These are phyloP conservation scores for Xylariomycetidae sp. DNA, from an alignment of 2,329 filamentous ascomycete genomes.

Conservation along the genomic window DNA sequence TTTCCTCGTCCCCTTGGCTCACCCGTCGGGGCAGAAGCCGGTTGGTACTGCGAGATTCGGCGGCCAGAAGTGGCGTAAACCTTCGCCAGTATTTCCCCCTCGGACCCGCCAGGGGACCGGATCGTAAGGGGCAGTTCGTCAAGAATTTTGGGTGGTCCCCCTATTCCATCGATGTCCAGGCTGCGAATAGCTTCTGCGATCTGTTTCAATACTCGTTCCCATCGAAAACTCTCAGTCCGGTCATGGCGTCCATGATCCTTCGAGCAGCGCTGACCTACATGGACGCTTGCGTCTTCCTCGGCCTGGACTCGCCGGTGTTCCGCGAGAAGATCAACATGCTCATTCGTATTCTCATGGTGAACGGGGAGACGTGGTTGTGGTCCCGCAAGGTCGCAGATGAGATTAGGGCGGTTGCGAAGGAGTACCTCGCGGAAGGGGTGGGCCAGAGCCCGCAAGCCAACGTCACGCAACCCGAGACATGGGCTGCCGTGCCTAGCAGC, in stretches of 20 bases:
- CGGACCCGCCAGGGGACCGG: constrained; percentile 20
- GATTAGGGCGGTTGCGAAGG: constrained; percentile 22
- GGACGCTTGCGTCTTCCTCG: constrained; percentile 29
- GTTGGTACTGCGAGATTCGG: constrained; percentile 21
- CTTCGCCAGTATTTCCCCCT: constrained; percentile 26
- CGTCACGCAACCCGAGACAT: constrained; percentile 8
- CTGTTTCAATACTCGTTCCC: constrained; percentile 27
- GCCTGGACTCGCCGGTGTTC: constrained; percentile 25
- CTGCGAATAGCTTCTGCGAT: constrained; percentile 26
- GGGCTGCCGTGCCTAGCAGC: constrained; percentile 9
- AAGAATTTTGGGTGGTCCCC: constrained; percentile 27
- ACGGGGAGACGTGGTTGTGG: constrained; percentile 30
- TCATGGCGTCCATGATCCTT: constrained; percentile 18
- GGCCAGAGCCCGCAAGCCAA: constrained; percentile 9
- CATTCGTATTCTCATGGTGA: constrained; percentile 23
- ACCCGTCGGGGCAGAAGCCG: constrained; percentile 24
- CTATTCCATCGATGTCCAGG: constrained; percentile 26
- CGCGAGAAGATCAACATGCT: constrained; percentile 28
- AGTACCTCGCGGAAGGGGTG: constrained; percentile 14
- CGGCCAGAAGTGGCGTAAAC: constrained; percentile 21
- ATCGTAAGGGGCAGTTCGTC: constrained; percentile 21
- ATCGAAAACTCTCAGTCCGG: constrained; percentile 21
- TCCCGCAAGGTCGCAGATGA: constrained; percentile 32
- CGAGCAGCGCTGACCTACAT: constrained; percentile 26
- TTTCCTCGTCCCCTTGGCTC: no score